Conservation (phyloP, 2,329 filamentous ascomycete species). For the Aotearoamyces nothofagi region DNA sequence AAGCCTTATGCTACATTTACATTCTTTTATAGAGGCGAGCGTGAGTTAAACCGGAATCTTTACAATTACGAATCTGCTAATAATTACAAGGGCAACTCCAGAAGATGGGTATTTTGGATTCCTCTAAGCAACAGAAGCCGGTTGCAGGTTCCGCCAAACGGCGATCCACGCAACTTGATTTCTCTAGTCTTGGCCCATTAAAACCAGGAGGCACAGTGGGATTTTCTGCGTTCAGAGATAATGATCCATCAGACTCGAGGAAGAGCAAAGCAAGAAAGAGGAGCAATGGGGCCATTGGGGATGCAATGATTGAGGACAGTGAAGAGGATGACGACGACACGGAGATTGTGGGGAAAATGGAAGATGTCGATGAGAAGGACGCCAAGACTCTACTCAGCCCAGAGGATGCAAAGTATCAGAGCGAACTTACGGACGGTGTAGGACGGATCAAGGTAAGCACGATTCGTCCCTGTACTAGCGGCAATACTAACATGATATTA, state of each 20-base stretch:
- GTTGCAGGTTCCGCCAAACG: constrained; percentile 53
- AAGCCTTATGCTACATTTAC: constrained; percentile 96
- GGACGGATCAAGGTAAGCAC: constrained; percentile 61
- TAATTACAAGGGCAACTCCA: constrained; percentile 62
- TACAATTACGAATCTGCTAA: constrained; percentile 8
- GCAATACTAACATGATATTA: constrained; percentile 14
- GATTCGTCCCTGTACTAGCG: neutral
- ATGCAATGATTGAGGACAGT: constrained; percentile 54
- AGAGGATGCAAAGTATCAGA: constrained; percentile 57
- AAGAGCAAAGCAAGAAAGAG: constrained; percentile 47
- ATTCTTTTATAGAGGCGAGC: constrained; percentile 91
- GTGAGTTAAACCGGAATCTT: constrained; percentile 39
- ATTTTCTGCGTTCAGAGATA: constrained; percentile 76
- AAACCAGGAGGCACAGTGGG: constrained; percentile 80
- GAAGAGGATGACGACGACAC: constrained; percentile 60
- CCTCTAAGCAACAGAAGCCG: constrained; percentile 47
- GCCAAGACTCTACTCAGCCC: constrained; percentile 43
- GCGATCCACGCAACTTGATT: constrained; percentile 70
- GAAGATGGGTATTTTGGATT: constrained; percentile 82
- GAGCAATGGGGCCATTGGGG: constrained; percentile 38
- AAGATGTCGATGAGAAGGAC: constrained; percentile 47
- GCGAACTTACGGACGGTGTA: constrained; percentile 67
- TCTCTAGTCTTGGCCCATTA: constrained; percentile 69
- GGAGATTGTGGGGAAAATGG: constrained; percentile 47
- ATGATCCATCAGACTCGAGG: constrained; percentile 35